Conservation (phyloP, 2,329 filamentous ascomycete species). For the Fusarium anthophilum region DNA sequence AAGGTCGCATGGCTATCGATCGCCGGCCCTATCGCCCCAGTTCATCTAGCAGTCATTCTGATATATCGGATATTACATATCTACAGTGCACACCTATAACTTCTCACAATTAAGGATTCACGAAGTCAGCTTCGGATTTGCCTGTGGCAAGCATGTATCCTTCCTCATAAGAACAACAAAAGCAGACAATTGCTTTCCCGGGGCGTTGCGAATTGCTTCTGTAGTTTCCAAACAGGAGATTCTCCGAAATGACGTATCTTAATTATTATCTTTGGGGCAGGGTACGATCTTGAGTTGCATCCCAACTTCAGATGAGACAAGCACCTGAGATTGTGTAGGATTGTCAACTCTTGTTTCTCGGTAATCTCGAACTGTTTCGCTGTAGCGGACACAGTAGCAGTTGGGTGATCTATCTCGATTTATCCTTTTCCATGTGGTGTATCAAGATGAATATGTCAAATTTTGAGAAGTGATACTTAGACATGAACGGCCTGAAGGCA, state of each 20-base stretch:
- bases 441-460: background rate
- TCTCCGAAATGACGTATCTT: conserved; percentile 15
- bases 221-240: conserved; percentile 2
- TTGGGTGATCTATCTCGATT: background rate
- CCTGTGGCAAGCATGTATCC: background rate
- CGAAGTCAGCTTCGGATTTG: background rate
- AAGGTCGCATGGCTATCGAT: conserved; percentile 9
- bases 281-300: conserved; percentile 8
- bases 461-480: background rate
- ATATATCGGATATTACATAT: conserved; percentile 1
- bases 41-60: conserved; percentile 1
- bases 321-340: background rate
- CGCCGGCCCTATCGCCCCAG: background rate
- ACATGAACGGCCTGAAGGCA: background rate
- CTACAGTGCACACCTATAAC: background rate
- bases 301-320: background rate
- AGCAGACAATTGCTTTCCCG: conserved; percentile 13
- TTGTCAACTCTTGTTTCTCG: background rate
- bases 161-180: background rate
- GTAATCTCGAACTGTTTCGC: conserved; percentile 1
- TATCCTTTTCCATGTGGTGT: background rate
- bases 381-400: background rate
- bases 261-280: background rate
- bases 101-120: background rate
- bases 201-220: conserved; percentile 20